A percentile compares a stretch with the other conserved stretches of the same genome.
Evolutionary conservation across 192 early-diverging fungal genomes (phyloP).

Genomic region (Backusella luteola): DNA sequence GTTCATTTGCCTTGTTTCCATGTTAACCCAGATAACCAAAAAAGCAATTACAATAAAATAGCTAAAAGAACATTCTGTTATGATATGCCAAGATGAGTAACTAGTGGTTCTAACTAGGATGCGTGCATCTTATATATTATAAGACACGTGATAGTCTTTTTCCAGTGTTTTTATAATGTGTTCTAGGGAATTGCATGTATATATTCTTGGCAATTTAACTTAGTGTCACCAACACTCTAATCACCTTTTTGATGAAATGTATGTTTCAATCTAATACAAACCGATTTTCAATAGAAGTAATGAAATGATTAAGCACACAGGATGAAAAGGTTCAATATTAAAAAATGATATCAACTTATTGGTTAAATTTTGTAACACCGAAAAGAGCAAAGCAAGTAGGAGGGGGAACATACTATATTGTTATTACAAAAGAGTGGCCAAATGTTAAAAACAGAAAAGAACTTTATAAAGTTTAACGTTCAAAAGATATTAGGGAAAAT

Average conservation of each 20-base stretch:
- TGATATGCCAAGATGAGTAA: neutral
- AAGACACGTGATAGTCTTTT: neutral
- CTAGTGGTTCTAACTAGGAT: neutral
- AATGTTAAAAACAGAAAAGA: neutral
- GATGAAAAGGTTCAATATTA: neutral
- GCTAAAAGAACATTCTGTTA: neutral
- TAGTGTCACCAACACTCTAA: neutral
- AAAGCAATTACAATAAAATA: neutral
- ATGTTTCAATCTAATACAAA: neutral
- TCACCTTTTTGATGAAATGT: neutral
- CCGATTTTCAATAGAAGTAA: neutral
- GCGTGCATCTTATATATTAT: neutral
- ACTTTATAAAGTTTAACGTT: neutral
- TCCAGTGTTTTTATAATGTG: neutral
- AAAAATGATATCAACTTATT: neutral
- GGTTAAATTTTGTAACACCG: neutral
- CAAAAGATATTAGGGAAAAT: neutral
- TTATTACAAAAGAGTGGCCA: neutral
- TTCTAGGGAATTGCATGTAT: neutral
- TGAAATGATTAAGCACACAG: neutral
- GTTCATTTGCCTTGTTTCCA: neutral
- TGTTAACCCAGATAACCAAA: neutral
- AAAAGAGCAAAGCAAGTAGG: neutral
- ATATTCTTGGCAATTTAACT: conserved; percentile 3
- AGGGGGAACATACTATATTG: neutral